These are phyloP conservation scores for Chrysoporthe puriensis DNA, from an alignment of 2,329 filamentous ascomycete genomes.

Conservation along the genomic window DNA sequence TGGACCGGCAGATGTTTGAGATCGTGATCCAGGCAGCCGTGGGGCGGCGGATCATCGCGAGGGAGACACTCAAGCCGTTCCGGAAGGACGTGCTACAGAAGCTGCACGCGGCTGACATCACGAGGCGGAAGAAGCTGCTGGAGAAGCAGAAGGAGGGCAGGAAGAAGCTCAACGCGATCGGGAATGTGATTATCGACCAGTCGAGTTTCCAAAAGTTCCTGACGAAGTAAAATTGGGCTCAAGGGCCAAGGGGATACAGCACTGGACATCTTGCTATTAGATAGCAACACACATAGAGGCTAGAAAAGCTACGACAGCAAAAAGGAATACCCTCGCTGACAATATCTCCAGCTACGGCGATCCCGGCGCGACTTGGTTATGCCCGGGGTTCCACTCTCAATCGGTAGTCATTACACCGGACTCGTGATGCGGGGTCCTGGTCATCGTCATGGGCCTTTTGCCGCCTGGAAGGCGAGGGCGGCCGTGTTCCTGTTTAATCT, in stretches of 20 bases:
- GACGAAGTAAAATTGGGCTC: slow-evolving; percentile 61
- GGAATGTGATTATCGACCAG: slow-evolving; percentile 95
- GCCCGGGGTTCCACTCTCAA: neutral
- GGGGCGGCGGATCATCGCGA: slow-evolving; percentile 79
- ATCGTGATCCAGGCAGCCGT: slow-evolving; percentile 91
- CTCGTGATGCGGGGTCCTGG: slow-evolving; percentile 18
- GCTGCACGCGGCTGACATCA: slow-evolving; percentile 87
- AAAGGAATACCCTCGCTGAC: neutral
- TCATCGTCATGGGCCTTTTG: too few species aligned
- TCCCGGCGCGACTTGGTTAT: neutral
- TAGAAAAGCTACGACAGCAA: neutral
- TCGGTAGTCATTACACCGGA: neutral
- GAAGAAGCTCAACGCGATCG: slow-evolving; percentile 81
- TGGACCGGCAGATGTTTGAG: slow-evolving; percentile 94
- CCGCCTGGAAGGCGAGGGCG: too few species aligned
- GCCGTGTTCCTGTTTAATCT: too few species aligned
- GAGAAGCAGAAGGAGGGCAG: slow-evolving; percentile 97
- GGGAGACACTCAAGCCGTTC: slow-evolving; percentile 96
- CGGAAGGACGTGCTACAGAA: slow-evolving; percentile 94
- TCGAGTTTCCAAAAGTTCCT: slow-evolving; percentile 94
- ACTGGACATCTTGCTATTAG: neutral
- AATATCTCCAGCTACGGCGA: neutral
- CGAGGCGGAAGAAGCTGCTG: slow-evolving; percentile 79
- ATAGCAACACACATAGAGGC: neutral
- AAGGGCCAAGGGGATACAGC: neutral